A percentile compares a stretch with the other conserved stretches of the same genome.
phyloP scores from a whole-genome alignment of 2,329 filamentous ascomycete genomes.

The Capronia coronata region DNA sequence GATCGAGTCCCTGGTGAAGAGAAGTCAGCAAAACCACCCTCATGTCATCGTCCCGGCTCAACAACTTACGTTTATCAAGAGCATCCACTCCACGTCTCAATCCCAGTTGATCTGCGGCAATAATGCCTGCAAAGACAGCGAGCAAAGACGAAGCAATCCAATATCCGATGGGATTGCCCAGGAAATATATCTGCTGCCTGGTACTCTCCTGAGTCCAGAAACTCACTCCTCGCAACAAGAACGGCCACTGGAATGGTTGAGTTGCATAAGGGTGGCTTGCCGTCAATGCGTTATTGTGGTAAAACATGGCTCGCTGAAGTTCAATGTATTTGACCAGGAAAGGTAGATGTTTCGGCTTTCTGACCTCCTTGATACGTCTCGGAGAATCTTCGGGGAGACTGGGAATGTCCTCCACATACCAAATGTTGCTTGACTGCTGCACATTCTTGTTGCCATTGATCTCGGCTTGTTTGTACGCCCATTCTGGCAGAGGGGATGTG shows the following conservation, averaged over 20 bases:
- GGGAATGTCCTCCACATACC: conserved; percentile 88
- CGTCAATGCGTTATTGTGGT: conserved; percentile 96
- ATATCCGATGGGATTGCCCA: conserved; percentile 95
- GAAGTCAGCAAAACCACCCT: conserved; percentile 32
- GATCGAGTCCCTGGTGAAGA: conserved; percentile 64
- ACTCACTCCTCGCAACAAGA: conserved; percentile 91
- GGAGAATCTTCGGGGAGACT: conserved; percentile 64
- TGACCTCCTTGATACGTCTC: conserved; percentile 68
- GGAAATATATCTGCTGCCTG: conserved; percentile 94
- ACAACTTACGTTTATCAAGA: conserved; percentile 76
- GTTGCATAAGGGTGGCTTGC: conserved; percentile 95
- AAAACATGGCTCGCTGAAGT: conserved; percentile 96
- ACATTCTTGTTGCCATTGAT: conserved; percentile 99
- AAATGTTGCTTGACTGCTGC: conserved; percentile 81
- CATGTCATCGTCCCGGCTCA: neutral
- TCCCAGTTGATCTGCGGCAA: conserved; percentile 88
- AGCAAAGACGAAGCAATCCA: conserved; percentile 90
- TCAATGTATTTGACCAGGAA: conserved; percentile 96
- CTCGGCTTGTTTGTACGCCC: conserved; percentile 94
- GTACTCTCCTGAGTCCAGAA: conserved; percentile 99
- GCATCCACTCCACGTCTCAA: conserved; percentile 89
- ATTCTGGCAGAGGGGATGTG: conserved; percentile 87
- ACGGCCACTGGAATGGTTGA: conserved; percentile 94
- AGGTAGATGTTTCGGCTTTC: conserved; percentile 72
- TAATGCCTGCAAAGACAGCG: conserved; percentile 86